A percentile compares a stretch with the other conserved stretches of the same genome.
Evolutionary conservation across 768 basidiomycete genomes (phyloP).

Genomic region (Solioccasus polychromus): DNA sequence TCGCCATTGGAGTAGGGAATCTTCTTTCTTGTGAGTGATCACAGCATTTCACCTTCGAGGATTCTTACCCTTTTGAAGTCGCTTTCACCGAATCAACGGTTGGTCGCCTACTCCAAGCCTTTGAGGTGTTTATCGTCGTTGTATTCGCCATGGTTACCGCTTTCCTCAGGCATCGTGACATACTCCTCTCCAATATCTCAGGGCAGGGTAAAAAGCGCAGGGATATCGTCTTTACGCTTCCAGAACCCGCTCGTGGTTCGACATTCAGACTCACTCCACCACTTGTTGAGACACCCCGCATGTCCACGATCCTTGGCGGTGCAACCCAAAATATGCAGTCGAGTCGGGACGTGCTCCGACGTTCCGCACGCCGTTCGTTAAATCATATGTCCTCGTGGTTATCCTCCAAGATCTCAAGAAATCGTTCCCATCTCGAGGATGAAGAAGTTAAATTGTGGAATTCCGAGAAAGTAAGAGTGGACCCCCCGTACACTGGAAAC

Average conservation of each 20-base stretch:
- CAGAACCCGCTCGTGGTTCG: conserved; percentile 26
- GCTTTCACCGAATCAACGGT: conserved; percentile 65
- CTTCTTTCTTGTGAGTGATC: conserved; percentile 52
- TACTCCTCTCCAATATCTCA: background rate
- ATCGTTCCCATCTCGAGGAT: conserved; percentile 17
- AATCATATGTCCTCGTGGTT: conserved; percentile 41
- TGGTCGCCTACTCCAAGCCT: conserved; percentile 64
- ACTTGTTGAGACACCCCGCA: conserved; percentile 23
- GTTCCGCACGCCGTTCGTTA: conserved; percentile 21
- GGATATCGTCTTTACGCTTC: conserved; percentile 15
- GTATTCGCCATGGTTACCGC: conserved; percentile 52
- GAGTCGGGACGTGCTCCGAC: conserved; percentile 13
- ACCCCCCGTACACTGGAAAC: conserved; percentile 4
- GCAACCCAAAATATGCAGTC: conserved; percentile 5
- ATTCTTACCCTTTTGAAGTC: conserved; percentile 38
- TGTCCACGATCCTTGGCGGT: conserved; percentile 15
- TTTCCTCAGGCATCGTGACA: conserved; percentile 29
- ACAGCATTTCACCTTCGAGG: background rate
- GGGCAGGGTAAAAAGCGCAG: background rate
- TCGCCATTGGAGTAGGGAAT: conserved; percentile 54
- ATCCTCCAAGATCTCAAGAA: conserved; percentile 26
- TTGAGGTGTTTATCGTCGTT: conserved; percentile 61
- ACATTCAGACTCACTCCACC: conserved; percentile 24
- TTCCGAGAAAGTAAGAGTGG: conserved; percentile 27
- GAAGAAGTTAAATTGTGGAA: conserved; percentile 35